Percentiles rank a stretch among this genome's conserved stretches.
Conservation (phyloP, 441 rosid species). For the Populus hybrid region DNA sequence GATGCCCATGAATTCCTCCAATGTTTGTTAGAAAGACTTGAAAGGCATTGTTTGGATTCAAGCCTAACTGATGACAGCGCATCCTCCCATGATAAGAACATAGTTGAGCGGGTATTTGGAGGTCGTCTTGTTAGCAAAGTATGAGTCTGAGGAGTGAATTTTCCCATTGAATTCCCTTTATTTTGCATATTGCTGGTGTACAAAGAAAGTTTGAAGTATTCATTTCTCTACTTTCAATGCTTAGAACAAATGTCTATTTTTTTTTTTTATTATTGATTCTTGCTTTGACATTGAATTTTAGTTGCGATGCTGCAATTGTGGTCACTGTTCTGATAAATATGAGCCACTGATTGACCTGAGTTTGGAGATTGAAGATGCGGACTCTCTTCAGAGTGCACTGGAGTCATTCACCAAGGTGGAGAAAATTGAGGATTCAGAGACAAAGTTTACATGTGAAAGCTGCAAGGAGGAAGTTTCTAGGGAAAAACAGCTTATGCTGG, state of each 20-base stretch:
- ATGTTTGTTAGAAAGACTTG: conserved; percentile 64
- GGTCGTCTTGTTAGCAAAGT: conserved; percentile 75
- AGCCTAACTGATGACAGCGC: conserved; percentile 16
- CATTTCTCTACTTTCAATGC: background rate
- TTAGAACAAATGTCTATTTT: too few species aligned
- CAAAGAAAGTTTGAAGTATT: background rate
- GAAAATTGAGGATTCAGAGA: conserved; percentile 59
- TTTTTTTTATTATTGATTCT: background rate
- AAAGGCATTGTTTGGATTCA: conserved; percentile 47
- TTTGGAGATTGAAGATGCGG: conserved; percentile 67
- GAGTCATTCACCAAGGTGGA: conserved; percentile 75
- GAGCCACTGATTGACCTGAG: conserved; percentile 66
- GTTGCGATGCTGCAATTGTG: conserved; percentile 71
- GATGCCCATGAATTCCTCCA: conserved; percentile 89
- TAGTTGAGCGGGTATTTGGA: conserved; percentile 57
- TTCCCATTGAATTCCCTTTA: background rate
- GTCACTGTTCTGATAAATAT: conserved; percentile 48
- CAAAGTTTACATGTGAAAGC: conserved; percentile 51
- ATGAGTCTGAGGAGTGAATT: conserved; percentile 16
- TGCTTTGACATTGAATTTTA: conserved; percentile 22
- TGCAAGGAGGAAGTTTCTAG: conserved; percentile 60
- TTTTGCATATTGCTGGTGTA: background rate
- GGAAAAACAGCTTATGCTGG: conserved; percentile 33
- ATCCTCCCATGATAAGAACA: conserved; percentile 34
- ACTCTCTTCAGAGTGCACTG: conserved; percentile 49